Evolutionary conservation across 2,329 filamentous ascomycete species (phyloP).

Genomic region (Teratosphaeria nubilosa): DNA sequence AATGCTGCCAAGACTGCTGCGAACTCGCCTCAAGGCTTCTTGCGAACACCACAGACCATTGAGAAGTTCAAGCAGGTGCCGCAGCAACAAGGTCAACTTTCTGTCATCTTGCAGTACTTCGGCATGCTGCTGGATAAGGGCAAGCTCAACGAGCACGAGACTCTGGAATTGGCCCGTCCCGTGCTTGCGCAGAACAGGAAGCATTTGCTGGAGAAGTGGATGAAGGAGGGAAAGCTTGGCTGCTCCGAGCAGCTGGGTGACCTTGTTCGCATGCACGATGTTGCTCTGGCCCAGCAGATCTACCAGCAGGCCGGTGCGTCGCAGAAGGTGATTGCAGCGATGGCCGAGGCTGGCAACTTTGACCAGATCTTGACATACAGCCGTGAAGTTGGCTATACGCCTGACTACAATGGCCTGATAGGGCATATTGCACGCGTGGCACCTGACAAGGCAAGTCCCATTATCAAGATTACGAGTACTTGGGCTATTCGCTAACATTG

Average conservation of each 20-base stretch:
- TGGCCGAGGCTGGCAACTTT: constrained; percentile 92
- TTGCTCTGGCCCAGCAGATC: constrained; percentile 75
- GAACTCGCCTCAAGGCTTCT: constrained; percentile 89
- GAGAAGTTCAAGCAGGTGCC: constrained; percentile 88
- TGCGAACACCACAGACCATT: constrained; percentile 89
- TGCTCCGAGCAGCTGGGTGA: constrained; percentile 96
- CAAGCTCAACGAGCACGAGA: constrained; percentile 82
- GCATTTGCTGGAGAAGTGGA: constrained; percentile 95
- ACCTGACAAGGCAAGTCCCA: constrained; percentile 8
- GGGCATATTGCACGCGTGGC: constrained; percentile 88
- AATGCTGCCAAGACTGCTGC: constrained; percentile 94
- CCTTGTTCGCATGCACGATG: constrained; percentile 78
- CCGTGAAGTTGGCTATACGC: constrained; percentile 73
- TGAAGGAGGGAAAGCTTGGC: constrained; percentile 89
- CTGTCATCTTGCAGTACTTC: constrained; percentile 93
- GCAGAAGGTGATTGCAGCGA: constrained; percentile 88
- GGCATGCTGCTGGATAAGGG: constrained; percentile 96
- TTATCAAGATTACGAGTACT: background rate
- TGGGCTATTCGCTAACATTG: constrained; percentile 28
- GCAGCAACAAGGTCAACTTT: constrained; percentile 73
- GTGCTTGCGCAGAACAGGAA: constrained; percentile 91
- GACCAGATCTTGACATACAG: constrained; percentile 94
- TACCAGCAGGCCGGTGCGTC: constrained; percentile 86
- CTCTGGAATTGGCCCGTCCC: constrained; percentile 82
- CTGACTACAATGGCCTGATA: constrained; percentile 87